Evolutionary conservation across 352 stramenopile species (phyloP), one percentile per base, ranked within the genome.

Genomic region (Phytophthora foliorum): DNA sequence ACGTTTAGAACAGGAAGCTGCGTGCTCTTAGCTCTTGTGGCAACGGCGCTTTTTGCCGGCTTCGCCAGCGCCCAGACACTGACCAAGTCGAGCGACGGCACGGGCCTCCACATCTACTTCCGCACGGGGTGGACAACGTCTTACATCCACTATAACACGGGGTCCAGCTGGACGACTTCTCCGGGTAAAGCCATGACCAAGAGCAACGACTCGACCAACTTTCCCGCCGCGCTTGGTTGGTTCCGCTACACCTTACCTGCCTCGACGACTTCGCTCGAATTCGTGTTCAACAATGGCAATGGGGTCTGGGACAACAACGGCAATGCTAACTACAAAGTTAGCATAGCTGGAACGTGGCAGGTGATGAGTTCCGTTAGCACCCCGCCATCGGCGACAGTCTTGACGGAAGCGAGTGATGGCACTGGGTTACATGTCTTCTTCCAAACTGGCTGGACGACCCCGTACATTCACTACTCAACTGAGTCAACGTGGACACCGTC

Each of bases 131-230:
- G 81, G 81, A 69, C 78, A 8, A 25, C 67, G 0, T 69, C 81
- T 13, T 65, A 78, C 70, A 85, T 88, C 41, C 71, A 89, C 63
- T 89, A 83, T 74, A 83, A 74, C 41, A 29, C 66, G 1, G 76
- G 77, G n/a, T 69, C 59, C 4, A 67, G 60, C 6, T 84, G 75
- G 67, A 81, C 66, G 16, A 75, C 68, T 6, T 78, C 69, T 6
- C 77, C 77, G n/a, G 74, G 73, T 14, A 8, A 60, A 31, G 55
- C 50, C 50, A 67, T 78, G 67, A 56, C 63, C 31, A 66, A 67
- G 44, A 73, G 69, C 48, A 70, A 48, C 7, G 58, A 63, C 48
- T 58, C 63, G 22, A 57, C 46, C 14, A 74, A 71, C 31, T 77
- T 74, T 21, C 69, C 69, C 4, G 38, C 52, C 34, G 45, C 48